Evolutionary conservation across 768 basidiomycete genomes (phyloP), one percentile per base, ranked within the genome.

Genomic region (Naganishia vaughanmartiniae): DNA sequence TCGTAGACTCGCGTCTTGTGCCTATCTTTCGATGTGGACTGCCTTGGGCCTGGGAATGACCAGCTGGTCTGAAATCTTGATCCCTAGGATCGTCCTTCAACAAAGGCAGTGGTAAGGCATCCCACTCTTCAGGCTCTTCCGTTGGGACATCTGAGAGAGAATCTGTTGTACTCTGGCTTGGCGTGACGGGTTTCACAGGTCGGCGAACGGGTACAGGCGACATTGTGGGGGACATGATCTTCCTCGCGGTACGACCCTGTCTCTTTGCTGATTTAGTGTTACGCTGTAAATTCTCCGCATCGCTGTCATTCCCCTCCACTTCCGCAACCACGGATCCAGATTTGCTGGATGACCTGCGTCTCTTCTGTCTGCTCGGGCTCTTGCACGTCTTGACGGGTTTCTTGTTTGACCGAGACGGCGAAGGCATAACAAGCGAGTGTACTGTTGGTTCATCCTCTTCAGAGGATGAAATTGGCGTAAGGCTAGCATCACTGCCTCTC

Each of bases 41-140:
- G 4, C 36, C 21, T 34, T 63, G 60, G 0, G 42, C 26, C n/a
- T 63, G 60, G 2, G 60, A 63, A 30, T 63, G 60, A 45, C 24
- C 15, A n/a, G 60, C 60, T 14, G 60, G 60, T 5, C 60, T 6
- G 42, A 63, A 63, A 21, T 63, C 60, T 45, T 42, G 36, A 15
- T 63, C 60, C 6, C 19, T 42, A 15, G 60, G 60, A 21, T 63
- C 60, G 19, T 63, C 60, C 39, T 63, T 63, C 60, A 63, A 42
- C n/a, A 63, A 12, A 7, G 60, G 60, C 39, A 34, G 42, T 24
- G 60, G 60, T 9, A 24, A 10, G n/a, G 33, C 36, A 9, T 60
- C 57, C 60, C 39, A 63, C 4, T 28, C 42, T 7, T 42, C 42
- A 2, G 10, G n/a, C 7, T 63, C 60, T 45, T 63, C 60, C 14